Conservation (phyloP, 345 rosid species). For the Hirschfeldia incana region DNA sequence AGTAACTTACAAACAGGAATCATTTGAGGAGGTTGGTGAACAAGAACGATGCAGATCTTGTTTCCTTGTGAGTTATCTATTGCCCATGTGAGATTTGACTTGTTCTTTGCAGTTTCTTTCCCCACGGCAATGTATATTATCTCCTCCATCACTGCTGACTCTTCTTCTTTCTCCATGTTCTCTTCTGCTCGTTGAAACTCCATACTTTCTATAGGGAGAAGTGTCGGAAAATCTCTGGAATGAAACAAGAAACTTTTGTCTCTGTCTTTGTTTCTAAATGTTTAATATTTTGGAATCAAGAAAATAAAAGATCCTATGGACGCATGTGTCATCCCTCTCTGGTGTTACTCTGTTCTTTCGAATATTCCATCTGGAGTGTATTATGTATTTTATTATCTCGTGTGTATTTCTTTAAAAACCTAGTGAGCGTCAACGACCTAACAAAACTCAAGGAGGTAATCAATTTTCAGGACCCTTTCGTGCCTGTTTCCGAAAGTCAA, state of each 20-base stretch:
- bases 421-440: slow-evolving; percentile 34
- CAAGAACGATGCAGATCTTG: slow-evolving; percentile 67
- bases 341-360: slow-evolving; percentile 33
- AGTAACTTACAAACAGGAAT: slow-evolving; percentile 64
- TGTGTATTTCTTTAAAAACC: not conserved
- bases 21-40: slow-evolving; percentile 60
- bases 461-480: not conserved
- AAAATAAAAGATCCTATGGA: slow-evolving; percentile 10
- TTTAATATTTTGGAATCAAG: slow-evolving; percentile 13
- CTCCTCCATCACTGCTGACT: slow-evolving; percentile 46
- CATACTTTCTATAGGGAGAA: not conserved
- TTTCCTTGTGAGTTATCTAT: slow-evolving; percentile 59
- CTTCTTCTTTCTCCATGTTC: slow-evolving; percentile 37
- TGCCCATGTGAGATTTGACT: slow-evolving; percentile 54
- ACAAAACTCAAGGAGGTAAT: slow-evolving; percentile 29
- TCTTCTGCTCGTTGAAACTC: not conserved
- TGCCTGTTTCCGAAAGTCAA: slow-evolving; percentile 2
- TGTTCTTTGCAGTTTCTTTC: slow-evolving; percentile 47
- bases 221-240: not conserved
- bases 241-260: slow-evolving; percentile 25
- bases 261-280: not conserved
- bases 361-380: slow-evolving; percentile 35
- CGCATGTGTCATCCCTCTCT: slow-evolving; percentile 37
- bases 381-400: slow-evolving; percentile 17
- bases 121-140: slow-evolving; percentile 64